Evolutionary conservation across 805 yeast genomes (phyloP).

Genomic region (Pichia insulana): DNA sequence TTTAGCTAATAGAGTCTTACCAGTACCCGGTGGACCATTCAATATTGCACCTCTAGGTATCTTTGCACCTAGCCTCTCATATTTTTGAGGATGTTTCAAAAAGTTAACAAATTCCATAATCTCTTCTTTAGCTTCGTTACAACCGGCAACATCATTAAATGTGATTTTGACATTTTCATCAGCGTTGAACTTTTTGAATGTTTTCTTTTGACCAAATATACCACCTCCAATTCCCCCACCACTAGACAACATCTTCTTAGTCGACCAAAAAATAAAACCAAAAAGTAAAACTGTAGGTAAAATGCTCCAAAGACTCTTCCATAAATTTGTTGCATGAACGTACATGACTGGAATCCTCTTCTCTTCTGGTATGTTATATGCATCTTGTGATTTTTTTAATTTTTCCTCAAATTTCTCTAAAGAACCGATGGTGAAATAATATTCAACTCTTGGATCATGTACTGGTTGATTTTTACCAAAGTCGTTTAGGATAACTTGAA

Average conservation of each 20-base stretch:
- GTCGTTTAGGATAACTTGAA: slow-evolving; percentile 55
- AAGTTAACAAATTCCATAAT: slow-evolving; percentile 92
- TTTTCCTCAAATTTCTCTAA: slow-evolving; percentile 80
- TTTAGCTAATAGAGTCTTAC: slow-evolving; percentile 85
- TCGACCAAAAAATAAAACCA: slow-evolving; percentile 69
- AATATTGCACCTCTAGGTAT: slow-evolving; percentile 93
- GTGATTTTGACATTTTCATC: slow-evolving; percentile 74
- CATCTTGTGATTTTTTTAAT: slow-evolving; percentile 63
- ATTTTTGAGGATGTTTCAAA: slow-evolving; percentile 74
- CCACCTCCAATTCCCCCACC: slow-evolving; percentile 53
- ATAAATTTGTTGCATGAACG: slow-evolving; percentile 56
- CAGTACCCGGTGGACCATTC: slow-evolving; percentile 96
- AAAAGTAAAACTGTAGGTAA: slow-evolving; percentile 74
- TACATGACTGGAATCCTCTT: slow-evolving; percentile 75
- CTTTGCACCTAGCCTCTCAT: slow-evolving; percentile 84
- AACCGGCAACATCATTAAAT: slow-evolving; percentile 89
- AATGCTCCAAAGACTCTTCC: slow-evolving; percentile 58
- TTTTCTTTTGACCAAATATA: slow-evolving; percentile 61
- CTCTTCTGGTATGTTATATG: slow-evolving; percentile 53
- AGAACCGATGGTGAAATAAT: slow-evolving; percentile 77
- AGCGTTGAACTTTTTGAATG: slow-evolving; percentile 74
- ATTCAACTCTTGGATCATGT: slow-evolving; percentile 22
- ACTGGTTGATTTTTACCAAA: slow-evolving; percentile 29
- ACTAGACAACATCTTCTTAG: slow-evolving; percentile 45
- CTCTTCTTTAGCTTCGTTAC: slow-evolving; percentile 90